Evolutionary conservation across 2,329 filamentous ascomycete genomes (phyloP).

Genomic region (Lithohypha guttulata): DNA sequence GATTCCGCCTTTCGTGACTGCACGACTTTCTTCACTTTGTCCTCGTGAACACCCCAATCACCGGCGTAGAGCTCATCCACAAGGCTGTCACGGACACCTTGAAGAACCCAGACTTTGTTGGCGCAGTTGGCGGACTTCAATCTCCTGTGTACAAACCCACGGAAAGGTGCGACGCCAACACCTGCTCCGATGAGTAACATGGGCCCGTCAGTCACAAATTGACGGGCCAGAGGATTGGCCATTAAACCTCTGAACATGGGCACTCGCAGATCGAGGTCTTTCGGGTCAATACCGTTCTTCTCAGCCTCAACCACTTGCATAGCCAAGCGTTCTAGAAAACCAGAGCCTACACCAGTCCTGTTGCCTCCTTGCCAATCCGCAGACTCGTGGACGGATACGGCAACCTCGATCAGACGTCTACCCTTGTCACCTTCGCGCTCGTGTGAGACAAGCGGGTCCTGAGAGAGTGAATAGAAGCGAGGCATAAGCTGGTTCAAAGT

Average conservation of each 20-base stretch:
- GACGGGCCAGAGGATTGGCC: constrained; percentile 85
- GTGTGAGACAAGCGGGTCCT: constrained; percentile 77
- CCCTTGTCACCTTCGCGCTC: constrained; percentile 57
- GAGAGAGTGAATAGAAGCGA: constrained; percentile 94
- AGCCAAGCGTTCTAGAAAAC: constrained; percentile 83
- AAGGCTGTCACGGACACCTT: constrained; percentile 85
- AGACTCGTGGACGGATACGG: constrained; percentile 88
- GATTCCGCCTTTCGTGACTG: constrained; percentile 67
- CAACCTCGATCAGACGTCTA: constrained; percentile 81
- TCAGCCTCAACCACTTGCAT: constrained; percentile 59
- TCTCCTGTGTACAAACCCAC: constrained; percentile 89
- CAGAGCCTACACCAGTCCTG: constrained; percentile 79
- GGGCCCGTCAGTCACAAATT: constrained; percentile 86
- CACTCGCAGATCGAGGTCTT: constrained; percentile 56
- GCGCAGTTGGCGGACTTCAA: constrained; percentile 91
- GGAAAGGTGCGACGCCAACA: constrained; percentile 93
- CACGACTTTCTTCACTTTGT: constrained; percentile 72
- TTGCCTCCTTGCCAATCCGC: constrained; percentile 62
- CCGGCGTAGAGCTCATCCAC: constrained; percentile 94
- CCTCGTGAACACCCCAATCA: constrained; percentile 89
- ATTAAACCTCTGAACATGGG: constrained; percentile 99
- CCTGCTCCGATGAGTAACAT: constrained; percentile 97
- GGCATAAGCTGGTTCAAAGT: constrained; percentile 85
- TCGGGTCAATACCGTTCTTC: constrained; percentile 42
- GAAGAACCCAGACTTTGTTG: constrained; percentile 95